Conservation (phyloP, 441 rosid genomes). For the Jatropha podagrica region DNA sequence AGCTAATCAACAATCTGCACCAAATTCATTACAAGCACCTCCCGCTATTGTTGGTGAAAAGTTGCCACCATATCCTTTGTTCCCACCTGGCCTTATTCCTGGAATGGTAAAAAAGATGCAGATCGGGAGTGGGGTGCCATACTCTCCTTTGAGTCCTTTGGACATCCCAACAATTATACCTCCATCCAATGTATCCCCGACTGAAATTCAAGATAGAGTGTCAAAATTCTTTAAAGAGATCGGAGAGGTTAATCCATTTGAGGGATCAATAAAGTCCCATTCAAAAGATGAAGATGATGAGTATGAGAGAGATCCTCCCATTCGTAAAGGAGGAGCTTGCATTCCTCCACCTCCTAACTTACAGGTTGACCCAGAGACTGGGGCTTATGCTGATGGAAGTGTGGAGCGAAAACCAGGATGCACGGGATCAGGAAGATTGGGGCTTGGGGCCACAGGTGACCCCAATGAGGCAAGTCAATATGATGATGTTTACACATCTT, state of each 20-base stretch:
- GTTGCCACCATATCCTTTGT: conserved; percentile 87
- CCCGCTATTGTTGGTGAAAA: conserved; percentile 56
- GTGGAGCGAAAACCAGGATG: conserved; percentile 67
- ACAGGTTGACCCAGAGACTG: conserved; percentile 89
- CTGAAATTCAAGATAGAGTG: conserved; percentile 79
- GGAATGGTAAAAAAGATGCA: conserved; percentile 99
- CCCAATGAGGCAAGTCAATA: conserved; percentile 93
- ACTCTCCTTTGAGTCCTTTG: conserved; percentile 90
- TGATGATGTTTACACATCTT: conserved; percentile 91
- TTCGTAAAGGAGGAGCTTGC: conserved; percentile 93
- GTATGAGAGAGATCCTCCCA: conserved; percentile 61
- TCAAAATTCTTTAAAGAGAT: conserved; percentile 91
- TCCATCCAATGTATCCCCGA: conserved; percentile 70
- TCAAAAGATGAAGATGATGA: conserved; percentile 72
- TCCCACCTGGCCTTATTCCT: conserved; percentile 97
- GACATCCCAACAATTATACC: conserved; percentile 94
- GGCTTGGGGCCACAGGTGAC: conserved; percentile 88
- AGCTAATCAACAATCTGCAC: conserved; percentile 40
- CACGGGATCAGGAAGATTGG: conserved; percentile 74
- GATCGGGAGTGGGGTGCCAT: conserved; percentile 99
- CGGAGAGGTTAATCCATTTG: conserved; percentile 92
- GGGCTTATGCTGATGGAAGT: conserved; percentile 79
- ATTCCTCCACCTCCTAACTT: conserved; percentile 93
- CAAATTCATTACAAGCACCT: conserved; percentile 36
- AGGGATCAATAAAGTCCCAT: conserved; percentile 70